Base-by-base conservation (phyloP, 164 flowering plant genomes). In the Liquidambar formosana region DNA sequence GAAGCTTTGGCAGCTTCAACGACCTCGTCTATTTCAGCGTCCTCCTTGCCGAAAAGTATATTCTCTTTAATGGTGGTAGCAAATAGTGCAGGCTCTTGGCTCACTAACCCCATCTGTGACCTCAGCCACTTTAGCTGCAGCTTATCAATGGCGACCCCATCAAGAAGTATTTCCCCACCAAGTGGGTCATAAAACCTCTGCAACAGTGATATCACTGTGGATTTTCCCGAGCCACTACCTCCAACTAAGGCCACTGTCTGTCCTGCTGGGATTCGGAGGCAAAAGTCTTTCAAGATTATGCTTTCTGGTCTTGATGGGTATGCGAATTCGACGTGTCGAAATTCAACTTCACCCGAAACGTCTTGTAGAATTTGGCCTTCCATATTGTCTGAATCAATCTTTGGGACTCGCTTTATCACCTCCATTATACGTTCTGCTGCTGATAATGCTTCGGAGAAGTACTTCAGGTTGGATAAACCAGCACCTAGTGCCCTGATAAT, bases 201-300 rank as follows among this genome's bases (percentile, higher is more conserved):
- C 70, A 94, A 46, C 23, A 94, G 74, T 4, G 91, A 71, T 10
- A 92, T 77, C 13, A 77, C 88, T 0, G 96, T 92, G 3, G 98
- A 92, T 68, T 92, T 94, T n/a, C 97, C 97, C 0, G 97, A 94
- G 0, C 97, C 97, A 64, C 96, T 90, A 10, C 86, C 85, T 0
- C 98, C 98, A 15, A 94, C 98, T 48, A 94, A 71, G 5, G 96
- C 98, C 72, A 90, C 83, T 0, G 96, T 86, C 59, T 84, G 81
- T 13, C 97, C 95, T 0, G 92, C 80, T 13, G 91, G 95, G 15
- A 92, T 68, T 68, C 52, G 78, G 14, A 94, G 78, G 61, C 66
- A 69, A 25, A 94, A 87, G 51, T 76, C 85, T 13, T 71, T 69
- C 45, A 90, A 86, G 46, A 92, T 82, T 38, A 67, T 28, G 69